A percentile compares a stretch with the other conserved stretches of the same genome.
phyloP scores from a whole-genome alignment of 2,329 filamentous ascomycete species.

The Tolypocladium cylindrosporum region DNA sequence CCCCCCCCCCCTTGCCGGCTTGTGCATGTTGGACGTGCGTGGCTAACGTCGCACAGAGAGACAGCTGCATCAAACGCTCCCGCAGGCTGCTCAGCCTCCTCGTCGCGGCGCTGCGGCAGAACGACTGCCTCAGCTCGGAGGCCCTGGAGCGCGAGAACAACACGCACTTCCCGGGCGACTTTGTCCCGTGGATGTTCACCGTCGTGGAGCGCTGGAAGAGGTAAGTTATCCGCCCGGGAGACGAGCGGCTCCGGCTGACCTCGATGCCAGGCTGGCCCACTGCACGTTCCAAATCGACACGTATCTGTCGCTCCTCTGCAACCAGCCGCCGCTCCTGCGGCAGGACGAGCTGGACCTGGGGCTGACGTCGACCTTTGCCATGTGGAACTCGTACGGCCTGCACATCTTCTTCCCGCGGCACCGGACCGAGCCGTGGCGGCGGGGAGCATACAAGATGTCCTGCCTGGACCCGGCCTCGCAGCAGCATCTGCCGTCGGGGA shows the following conservation, averaged over 20 bases:
- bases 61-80: slow-evolving; percentile 19
- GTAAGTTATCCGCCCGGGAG: slow-evolving; percentile 10
- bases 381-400: slow-evolving; percentile 28
- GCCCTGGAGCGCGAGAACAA: slow-evolving; percentile 23
- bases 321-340: slow-evolving; percentile 20
- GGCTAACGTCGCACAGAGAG: slow-evolving; percentile 14
- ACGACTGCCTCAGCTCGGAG: slow-evolving; percentile 24
- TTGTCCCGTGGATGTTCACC: slow-evolving; percentile 22
- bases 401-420: slow-evolving; percentile 24
- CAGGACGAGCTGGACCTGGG: slow-evolving; percentile 26
- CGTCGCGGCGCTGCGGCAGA: slow-evolving; percentile 21
- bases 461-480: slow-evolving; percentile 17
- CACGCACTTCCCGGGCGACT: slow-evolving; percentile 24
- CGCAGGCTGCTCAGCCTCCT: slow-evolving; percentile 24
- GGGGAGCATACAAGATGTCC: slow-evolving; percentile 18
- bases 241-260: background rate
- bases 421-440: slow-evolving; percentile 19
- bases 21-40: rapidly evolving
- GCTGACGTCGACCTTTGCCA: slow-evolving; percentile 20
- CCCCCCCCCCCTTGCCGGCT: slow-evolving; percentile 1
- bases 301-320: slow-evolving; percentile 21
- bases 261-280: slow-evolving; percentile 18
- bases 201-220: slow-evolving; percentile 24
- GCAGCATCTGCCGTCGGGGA: slow-evolving; percentile 13
- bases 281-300: slow-evolving; percentile 28